Evolutionary conservation across 768 basidiomycete species (phyloP).

Genomic region (Guyanaporus albipodus): DNA sequence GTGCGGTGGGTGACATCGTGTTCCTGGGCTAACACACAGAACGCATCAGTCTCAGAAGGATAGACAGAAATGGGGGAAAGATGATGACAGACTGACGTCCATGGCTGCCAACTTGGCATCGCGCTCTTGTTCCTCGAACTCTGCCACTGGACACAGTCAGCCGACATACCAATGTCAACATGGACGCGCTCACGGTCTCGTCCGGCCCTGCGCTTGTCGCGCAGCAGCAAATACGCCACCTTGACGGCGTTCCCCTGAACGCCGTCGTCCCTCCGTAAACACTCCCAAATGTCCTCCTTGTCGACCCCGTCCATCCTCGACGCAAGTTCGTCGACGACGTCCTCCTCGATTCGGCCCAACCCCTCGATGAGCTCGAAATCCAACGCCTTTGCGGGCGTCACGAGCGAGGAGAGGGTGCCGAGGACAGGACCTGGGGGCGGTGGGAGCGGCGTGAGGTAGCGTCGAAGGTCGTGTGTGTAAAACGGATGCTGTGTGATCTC

Average conservation of each 20-base stretch:
- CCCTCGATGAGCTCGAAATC: conserved; percentile 90
- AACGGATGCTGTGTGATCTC: conserved; percentile 91
- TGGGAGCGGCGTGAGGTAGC: conserved; percentile 83
- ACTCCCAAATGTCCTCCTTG: conserved; percentile 85
- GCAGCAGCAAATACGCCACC: conserved; percentile 90
- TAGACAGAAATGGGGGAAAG: neutral
- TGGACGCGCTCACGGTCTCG: conserved; percentile 67
- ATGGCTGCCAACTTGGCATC: conserved; percentile 74
- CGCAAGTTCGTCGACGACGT: conserved; percentile 81
- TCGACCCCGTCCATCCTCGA: conserved; percentile 67
- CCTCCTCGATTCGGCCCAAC: conserved; percentile 87
- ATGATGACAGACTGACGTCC: conserved; percentile 58
- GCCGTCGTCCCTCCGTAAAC: conserved; percentile 78
- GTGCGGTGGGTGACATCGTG: conserved; percentile 57
- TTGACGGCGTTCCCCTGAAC: conserved; percentile 89
- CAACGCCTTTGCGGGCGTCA: conserved; percentile 59
- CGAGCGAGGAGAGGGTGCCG: conserved; percentile 67
- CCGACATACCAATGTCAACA: neutral
- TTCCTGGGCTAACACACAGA: conserved; percentile 55
- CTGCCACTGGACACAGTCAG: conserved; percentile 49
- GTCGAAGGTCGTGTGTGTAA: conserved; percentile 79
- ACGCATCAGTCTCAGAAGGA: conserved; percentile 4
- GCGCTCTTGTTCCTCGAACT: conserved; percentile 81
- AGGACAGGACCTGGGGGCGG: conserved; percentile 74
- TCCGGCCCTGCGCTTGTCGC: conserved; percentile 82